These are phyloP conservation scores for Anisodus acutangulus DNA, from an alignment of 257 asterid species.

Conservation along the genomic window DNA sequence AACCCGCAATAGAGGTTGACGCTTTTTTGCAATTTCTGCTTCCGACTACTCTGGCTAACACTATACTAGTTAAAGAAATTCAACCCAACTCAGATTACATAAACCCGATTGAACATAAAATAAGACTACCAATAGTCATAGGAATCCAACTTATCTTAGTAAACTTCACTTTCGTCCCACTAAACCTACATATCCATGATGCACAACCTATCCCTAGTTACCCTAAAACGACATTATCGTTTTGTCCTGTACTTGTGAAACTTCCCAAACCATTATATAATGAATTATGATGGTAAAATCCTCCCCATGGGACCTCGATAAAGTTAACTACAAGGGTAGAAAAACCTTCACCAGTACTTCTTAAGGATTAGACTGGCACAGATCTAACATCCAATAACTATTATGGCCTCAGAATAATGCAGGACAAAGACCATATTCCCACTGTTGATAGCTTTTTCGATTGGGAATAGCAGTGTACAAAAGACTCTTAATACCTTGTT, in stretches of 20 bases:
- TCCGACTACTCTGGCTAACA: not conserved
- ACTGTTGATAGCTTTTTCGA: not conserved
- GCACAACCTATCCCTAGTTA: not conserved
- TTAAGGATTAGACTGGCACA: not conserved
- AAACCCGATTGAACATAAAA: not conserved
- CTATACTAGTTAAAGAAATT: not conserved
- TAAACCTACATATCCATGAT: not conserved
- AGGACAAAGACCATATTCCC: not conserved
- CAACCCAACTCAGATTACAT: not conserved
- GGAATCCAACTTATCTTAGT: not conserved
- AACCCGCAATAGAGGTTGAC: not conserved
- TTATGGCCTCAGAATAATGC: not conserved
- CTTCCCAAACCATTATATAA: not conserved
- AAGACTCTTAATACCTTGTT: not conserved
- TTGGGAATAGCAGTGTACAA: not conserved
- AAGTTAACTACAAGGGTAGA: not conserved
- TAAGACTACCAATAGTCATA: not conserved
- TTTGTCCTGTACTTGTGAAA: not conserved
- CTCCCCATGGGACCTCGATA: not conserved
- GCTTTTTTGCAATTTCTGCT: not conserved
- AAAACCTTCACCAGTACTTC: conserved; percentile 18
- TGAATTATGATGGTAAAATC: not conserved
- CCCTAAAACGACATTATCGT: not conserved
- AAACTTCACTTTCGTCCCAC: not conserved
- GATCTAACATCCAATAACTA: not conserved